Base-by-base conservation (phyloP, 192 early-diverging fungal genomes). In the Coemansia sp. region DNA sequence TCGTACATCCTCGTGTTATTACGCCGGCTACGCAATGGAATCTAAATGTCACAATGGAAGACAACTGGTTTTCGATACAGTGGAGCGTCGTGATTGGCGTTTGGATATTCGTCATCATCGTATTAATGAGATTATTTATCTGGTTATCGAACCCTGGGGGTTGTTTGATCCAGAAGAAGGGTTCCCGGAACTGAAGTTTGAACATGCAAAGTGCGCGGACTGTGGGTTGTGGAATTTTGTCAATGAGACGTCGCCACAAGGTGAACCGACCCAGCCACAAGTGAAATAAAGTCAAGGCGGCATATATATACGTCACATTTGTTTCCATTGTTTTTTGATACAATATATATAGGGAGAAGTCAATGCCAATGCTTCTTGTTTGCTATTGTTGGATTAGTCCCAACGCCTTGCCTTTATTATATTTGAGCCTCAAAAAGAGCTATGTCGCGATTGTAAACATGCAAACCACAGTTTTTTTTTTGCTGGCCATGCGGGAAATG, bases 21-120 rank as follows among this genome's bases (percentile, higher is more conserved):
- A 87, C 61, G 87, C 82, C 20, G 88, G 85, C 1, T 92, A 92
- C 64, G 90, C 89, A 14, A 72, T 92, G 64, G 91, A 97, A 68
- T 87, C 90, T 7, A 85, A 86, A 58, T 98, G 96, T 66, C 96
- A 97, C 73, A 77, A 86, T 32, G 95, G 95, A 7, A 75, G 86
- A 40, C 70, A 74, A 52, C 85, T 89, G 68, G 66, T 89, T 0
- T 92, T 87, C 67, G 91, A 93, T 64, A 84, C 87, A 2, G 88
- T 91, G 12, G 68, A 70, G n/a, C 76, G 83, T 38, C 77, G 86
- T 28, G 82, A 78, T 42, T 90, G 87, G 90, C 83, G 85, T 56
- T 69, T 87, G 14, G 89, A 91, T 64, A 87, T 96, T 36, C 84
- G 88, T 49, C 85, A 89, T 32, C 96, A 98, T 77, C 81, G 90